Evolutionary conservation across 345 rosid species (phyloP).

Genomic region (Clarkia xantiana): DNA sequence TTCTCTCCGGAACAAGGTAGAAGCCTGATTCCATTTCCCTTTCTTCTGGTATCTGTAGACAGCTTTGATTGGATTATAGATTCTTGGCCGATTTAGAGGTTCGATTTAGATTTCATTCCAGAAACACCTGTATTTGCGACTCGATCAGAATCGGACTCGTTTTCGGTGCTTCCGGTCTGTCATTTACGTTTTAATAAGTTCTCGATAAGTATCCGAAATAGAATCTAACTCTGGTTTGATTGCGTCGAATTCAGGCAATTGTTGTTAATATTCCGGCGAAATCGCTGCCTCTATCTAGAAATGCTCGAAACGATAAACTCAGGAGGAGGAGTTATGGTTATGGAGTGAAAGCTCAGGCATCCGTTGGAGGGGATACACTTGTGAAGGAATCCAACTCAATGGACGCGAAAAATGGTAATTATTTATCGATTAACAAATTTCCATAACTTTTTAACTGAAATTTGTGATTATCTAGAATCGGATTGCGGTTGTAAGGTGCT

Average conservation of each 20-base stretch:
- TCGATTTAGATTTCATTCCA: no score
- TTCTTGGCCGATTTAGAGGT: no score
- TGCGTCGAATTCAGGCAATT: neutral
- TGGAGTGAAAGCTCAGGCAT: constrained; percentile 29
- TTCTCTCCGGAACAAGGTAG: constrained; percentile 39
- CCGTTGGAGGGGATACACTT: constrained; percentile 33
- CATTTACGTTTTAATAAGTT: no score
- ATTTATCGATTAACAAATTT: neutral
- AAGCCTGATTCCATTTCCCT: neutral
- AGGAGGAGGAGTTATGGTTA: constrained; percentile 19
- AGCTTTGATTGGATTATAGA: no score
- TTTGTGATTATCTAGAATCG: no score
- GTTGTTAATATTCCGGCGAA: constrained; percentile 11
- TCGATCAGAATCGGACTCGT: no score
- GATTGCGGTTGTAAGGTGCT: neutral
- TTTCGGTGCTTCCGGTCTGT: no score
- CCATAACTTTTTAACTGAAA: neutral
- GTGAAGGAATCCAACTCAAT: constrained; percentile 29
- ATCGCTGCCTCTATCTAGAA: constrained; percentile 9
- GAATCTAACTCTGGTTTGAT: no score
- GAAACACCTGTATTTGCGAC: no score
- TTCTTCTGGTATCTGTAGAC: neutral
- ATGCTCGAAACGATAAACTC: constrained; percentile 14
- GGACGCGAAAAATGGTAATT: constrained; percentile 34
- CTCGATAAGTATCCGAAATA: no score